Percentiles rank a stretch among this genome's conserved stretches.
Evolutionary conservation across 2,329 filamentous ascomycete genomes (phyloP).

Genomic region (Cyphellophora attinorum): DNA sequence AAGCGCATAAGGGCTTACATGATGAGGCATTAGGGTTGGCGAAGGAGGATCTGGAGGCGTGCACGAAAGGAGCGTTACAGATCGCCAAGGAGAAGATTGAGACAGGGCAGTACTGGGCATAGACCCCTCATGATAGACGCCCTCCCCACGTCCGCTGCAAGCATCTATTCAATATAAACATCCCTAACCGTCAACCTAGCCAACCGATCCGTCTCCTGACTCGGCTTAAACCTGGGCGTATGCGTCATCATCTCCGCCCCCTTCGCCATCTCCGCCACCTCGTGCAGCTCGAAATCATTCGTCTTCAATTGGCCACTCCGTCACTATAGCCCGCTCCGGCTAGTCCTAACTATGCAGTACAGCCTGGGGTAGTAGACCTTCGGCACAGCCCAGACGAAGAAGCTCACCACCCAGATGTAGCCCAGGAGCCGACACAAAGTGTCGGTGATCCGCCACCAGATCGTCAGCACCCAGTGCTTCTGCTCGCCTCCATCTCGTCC

Average conservation of each 20-base stretch:
- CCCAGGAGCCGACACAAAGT: too few relatives aligned
- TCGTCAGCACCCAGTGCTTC: not conserved
- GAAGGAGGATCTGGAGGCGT: slow-evolving; percentile 19
- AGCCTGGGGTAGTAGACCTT: slow-evolving; percentile 3
- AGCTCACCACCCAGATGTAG: slow-evolving; percentile 4
- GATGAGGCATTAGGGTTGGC: slow-evolving; percentile 18
- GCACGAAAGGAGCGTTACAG: too few relatives aligned
- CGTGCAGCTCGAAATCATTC: slow-evolving; percentile 34
- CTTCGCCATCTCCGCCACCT: slow-evolving; percentile 36
- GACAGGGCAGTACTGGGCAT: too few relatives aligned
- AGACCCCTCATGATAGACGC: too few relatives aligned
- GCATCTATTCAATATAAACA: too few relatives aligned
- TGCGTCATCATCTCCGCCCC: slow-evolving; percentile 28
- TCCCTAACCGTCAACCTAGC: slow-evolving; percentile 4
- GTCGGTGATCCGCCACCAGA: too few relatives aligned
- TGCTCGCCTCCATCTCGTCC: not conserved
- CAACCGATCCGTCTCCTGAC: slow-evolving; percentile 5
- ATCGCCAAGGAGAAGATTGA: too few relatives aligned
- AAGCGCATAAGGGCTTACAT: too few relatives aligned
- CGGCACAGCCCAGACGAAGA: slow-evolving; percentile 5
- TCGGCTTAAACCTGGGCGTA: slow-evolving; percentile 6
- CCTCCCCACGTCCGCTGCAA: too few relatives aligned
- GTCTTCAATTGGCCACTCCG: too few relatives aligned
- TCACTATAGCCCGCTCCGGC: too few relatives aligned
- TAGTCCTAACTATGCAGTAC: slow-evolving; percentile 2